These are phyloP conservation scores for Arthrinium phaeospermum DNA, from an alignment of 2,329 filamentous ascomycete species.

Conservation along the genomic window DNA sequence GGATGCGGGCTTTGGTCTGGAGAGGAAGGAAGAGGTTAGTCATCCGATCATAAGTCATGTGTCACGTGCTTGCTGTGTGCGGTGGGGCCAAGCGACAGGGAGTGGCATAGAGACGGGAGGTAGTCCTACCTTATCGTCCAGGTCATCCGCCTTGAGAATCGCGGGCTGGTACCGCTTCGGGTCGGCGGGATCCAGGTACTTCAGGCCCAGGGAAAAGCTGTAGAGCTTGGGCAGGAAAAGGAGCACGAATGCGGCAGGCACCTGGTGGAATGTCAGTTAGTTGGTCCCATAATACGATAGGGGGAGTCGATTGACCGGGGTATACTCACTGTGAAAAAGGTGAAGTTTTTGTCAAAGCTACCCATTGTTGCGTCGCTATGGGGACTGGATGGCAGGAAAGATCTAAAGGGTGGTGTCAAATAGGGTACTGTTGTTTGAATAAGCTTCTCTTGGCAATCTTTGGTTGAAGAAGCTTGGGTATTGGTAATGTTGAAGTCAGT, in stretches of 20 bases:
- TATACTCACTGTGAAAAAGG: conserved; percentile 20
- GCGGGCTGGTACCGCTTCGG: conserved; percentile 26
- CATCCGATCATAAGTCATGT: not conserved
- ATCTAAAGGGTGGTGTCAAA: not conserved
- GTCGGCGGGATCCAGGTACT: conserved; percentile 25
- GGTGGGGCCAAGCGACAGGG: no score
- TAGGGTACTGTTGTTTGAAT: not conserved
- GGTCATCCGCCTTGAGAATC: conserved; percentile 25
- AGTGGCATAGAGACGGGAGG: not conserved
- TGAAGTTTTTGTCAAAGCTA: conserved; percentile 22
- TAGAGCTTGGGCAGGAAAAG: conserved; percentile 28
- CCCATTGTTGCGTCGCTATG: not conserved
- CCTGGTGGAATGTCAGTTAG: not conserved
- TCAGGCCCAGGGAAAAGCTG: conserved; percentile 25
- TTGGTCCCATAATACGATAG: not conserved
- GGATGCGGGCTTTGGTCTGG: conserved; percentile 26
- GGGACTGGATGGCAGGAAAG: not conserved
- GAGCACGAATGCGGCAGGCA: conserved; percentile 27
- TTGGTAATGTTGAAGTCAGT: not conserved
- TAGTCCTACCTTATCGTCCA: conserved; percentile 22
- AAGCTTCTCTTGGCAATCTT: not conserved
- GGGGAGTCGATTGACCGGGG: not conserved
- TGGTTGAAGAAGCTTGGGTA: not conserved
- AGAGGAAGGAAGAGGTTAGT: not conserved
- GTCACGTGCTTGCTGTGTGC: not conserved